phyloP scores from a whole-genome alignment of 352 stramenopile species.

The Globisporangium emineosum region DNA sequence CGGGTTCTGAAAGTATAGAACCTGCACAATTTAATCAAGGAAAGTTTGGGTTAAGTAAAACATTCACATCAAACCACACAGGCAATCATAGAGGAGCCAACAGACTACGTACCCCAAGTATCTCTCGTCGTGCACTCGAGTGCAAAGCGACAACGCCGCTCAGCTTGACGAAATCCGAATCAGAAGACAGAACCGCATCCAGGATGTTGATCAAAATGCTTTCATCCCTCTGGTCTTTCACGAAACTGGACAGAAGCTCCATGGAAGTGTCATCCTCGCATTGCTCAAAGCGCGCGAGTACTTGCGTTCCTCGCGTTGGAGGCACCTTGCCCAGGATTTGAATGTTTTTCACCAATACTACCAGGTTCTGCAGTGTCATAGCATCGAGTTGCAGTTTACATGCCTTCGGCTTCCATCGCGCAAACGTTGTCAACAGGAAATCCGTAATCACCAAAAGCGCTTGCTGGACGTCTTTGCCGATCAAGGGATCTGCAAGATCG shows the following conservation, averaged over 20 bases:
- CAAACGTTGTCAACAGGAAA: conserved; percentile 26
- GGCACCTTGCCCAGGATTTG: conserved; percentile 27
- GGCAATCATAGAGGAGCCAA: no score
- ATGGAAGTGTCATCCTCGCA: not conserved
- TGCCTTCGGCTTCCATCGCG: conserved; percentile 23
- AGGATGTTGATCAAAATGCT: conserved; percentile 37
- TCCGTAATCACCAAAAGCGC: conserved; percentile 25
- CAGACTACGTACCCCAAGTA: conserved; percentile 44
- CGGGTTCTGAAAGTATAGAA: conserved; percentile 64
- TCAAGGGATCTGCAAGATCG: conserved; percentile 18
- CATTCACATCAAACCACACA: no score
- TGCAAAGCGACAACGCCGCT: conserved; percentile 15
- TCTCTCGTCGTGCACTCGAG: conserved; percentile 25
- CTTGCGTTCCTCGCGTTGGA: not conserved
- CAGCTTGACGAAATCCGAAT: conserved; percentile 32
- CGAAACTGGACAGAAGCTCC: conserved; percentile 21
- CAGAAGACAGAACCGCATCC: conserved; percentile 38
- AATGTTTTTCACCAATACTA: conserved; percentile 47
- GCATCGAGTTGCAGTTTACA: conserved; percentile 32
- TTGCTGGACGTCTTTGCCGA: conserved; percentile 25
- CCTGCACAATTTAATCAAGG: conserved; percentile 21
- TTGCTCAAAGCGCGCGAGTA: conserved; percentile 2
- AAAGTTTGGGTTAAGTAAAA: no score
- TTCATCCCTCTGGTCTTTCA: conserved; percentile 26
- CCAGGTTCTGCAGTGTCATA: conserved; percentile 35